Percentiles rank a stretch among this genome's conserved stretches.
phyloP scores from a whole-genome alignment of 768 basidiomycete genomes.

The Podaxis rugospora region DNA sequence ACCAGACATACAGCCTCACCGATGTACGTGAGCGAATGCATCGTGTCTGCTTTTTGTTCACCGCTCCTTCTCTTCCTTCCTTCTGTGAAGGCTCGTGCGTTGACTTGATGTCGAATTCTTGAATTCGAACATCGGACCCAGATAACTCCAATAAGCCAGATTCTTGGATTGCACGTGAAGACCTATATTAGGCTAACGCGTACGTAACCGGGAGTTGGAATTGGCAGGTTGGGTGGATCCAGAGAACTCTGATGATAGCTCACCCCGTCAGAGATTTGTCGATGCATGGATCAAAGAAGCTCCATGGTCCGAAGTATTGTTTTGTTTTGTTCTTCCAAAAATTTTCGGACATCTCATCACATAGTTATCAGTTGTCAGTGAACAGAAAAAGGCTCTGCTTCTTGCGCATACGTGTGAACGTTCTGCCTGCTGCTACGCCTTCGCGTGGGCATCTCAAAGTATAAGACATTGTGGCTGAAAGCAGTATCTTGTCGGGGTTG shows the following conservation, averaged over 20 bases:
- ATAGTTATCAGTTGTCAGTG: neutral
- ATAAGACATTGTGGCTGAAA: neutral
- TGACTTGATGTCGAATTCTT: conserved; percentile 11
- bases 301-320: conserved; percentile 5
- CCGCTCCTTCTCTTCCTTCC: neutral
- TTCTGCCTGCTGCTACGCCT: neutral
- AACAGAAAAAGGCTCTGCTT: neutral
- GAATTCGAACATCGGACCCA: neutral
- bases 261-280: conserved; percentile 3
- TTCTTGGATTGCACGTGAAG: conserved; percentile 5
- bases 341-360: conserved; percentile 1
- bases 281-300: conserved; percentile 13
- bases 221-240: conserved; percentile 1
- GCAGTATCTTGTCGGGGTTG: neutral
- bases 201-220: conserved; percentile 4
- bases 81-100: neutral
- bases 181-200: conserved; percentile 3
- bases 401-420: neutral
- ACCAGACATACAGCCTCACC: neutral
- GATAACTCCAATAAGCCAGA: conserved; percentile 1
- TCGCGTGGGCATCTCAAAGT: neutral
- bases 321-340: conserved; percentile 10
- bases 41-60: neutral
- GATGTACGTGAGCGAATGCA: neutral
- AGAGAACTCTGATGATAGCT: conserved; percentile 9